Conservation (phyloP, 2,329 filamentous ascomycete species). For the Juglanconis juglandina region DNA sequence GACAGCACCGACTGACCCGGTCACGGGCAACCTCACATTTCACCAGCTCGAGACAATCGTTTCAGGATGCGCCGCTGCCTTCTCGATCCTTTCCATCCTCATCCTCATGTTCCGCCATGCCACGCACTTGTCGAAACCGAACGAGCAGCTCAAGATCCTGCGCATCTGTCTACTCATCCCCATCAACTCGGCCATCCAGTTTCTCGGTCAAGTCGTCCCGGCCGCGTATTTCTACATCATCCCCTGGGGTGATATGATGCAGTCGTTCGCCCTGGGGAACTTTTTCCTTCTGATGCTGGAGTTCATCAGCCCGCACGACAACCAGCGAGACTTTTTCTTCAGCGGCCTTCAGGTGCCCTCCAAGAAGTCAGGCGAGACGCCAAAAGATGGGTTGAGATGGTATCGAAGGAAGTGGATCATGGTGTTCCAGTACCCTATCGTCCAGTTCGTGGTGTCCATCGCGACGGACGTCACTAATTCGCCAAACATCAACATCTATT, state of each 20-base stretch:
- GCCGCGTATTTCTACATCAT: constrained; percentile 37
- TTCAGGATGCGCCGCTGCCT: constrained; percentile 7
- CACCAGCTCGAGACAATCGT: constrained; percentile 14
- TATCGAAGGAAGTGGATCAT: constrained; percentile 31
- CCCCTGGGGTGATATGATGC: constrained; percentile 35
- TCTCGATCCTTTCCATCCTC: constrained; percentile 12
- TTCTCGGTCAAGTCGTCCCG: constrained; percentile 35
- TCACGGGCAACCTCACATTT: constrained; percentile 6
- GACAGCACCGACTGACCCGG: constrained; percentile 3
- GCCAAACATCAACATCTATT: constrained; percentile 26
- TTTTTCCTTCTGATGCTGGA: constrained; percentile 43
- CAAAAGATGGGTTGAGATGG: constrained; percentile 30
- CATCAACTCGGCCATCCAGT: constrained; percentile 36
- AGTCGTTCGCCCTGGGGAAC: constrained; percentile 36
- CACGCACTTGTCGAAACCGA: constrained; percentile 35
- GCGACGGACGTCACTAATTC: constrained; percentile 27
- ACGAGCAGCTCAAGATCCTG: constrained; percentile 40
- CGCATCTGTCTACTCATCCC: constrained; percentile 39
- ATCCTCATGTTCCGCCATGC: constrained; percentile 7
- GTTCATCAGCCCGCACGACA: constrained; percentile 34
- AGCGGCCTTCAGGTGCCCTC: constrained; percentile 28
- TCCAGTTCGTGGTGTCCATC: constrained; percentile 41
- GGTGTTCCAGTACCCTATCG: constrained; percentile 38
- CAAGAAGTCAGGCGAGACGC: constrained; percentile 22
- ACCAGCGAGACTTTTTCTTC: constrained; percentile 34